These are phyloP conservation scores for Serendipita vermifera DNA, from an alignment of 768 basidiomycete species.

Conservation along the genomic window DNA sequence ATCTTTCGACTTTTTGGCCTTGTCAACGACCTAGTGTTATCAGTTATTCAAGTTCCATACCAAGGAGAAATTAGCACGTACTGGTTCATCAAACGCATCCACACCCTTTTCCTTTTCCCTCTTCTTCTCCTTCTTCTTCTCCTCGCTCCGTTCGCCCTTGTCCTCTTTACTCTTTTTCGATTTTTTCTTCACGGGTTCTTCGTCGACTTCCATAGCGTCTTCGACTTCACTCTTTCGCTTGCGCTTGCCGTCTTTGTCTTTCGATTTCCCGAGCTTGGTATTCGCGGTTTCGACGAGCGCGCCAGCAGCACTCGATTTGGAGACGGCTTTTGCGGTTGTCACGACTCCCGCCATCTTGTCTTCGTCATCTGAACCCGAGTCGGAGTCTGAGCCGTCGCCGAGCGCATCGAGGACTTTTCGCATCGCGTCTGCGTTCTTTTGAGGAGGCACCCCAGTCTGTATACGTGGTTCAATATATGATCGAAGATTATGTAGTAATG, in stretches of 20 bases:
- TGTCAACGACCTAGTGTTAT: not conserved
- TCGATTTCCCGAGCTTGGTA: slow-evolving; percentile 24
- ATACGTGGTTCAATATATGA: not conserved
- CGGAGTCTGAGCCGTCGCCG: slow-evolving; percentile 51
- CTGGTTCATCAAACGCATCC: slow-evolving; percentile 31
- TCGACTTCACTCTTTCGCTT: slow-evolving; percentile 20
- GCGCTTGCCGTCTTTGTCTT: slow-evolving; percentile 18
- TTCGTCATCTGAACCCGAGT: slow-evolving; percentile 40
- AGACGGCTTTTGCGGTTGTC: not conserved
- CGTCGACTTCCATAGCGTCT: slow-evolving; percentile 36
- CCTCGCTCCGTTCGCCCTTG: slow-evolving; percentile 33
- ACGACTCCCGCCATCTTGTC: not conserved
- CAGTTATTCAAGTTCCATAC: not conserved
- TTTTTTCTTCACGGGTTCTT: slow-evolving; percentile 45
- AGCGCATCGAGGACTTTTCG: slow-evolving; percentile 75
- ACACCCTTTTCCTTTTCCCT: slow-evolving; percentile 33
- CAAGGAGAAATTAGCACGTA: slow-evolving; percentile 20
- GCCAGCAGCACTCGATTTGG: not conserved
- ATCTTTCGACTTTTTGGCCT: slow-evolving; percentile 15
- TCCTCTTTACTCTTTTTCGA: slow-evolving; percentile 26
- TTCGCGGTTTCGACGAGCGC: slow-evolving; percentile 18
- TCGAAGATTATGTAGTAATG: no score
- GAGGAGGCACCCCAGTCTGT: slow-evolving; percentile 64
- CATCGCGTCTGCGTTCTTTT: slow-evolving; percentile 81
- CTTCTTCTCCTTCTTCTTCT: slow-evolving; percentile 34